Evolutionary conservation across 2,329 filamentous ascomycete genomes (phyloP).

Genomic region (Cladosporium sp.): DNA sequence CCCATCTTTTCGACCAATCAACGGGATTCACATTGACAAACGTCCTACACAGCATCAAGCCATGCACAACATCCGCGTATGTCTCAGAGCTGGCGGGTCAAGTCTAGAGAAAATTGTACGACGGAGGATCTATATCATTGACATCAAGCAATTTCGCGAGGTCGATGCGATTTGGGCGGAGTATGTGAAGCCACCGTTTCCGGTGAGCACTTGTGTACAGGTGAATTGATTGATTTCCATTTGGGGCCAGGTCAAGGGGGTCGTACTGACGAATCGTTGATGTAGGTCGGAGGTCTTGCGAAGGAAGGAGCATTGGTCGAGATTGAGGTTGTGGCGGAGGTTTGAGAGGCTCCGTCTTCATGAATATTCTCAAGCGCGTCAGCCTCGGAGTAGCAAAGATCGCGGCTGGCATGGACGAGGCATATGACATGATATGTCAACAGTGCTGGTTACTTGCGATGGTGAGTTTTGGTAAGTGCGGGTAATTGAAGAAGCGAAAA

Average conservation of each 20-base stretch:
- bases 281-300: conserved; percentile 15
- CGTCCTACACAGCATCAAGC: conserved; percentile 13
- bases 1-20: not conserved
- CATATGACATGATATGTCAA: no score
- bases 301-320: conserved; percentile 21
- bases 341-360: no score
- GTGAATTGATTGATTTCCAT: not conserved
- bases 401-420: no score
- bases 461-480: no score
- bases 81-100: conserved; percentile 17
- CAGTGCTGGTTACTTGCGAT: no score
- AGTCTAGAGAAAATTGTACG: conserved; percentile 16
- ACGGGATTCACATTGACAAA: not conserved
- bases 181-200: conserved; percentile 14
- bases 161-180: conserved; percentile 16
- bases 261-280: not conserved
- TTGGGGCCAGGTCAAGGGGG: no score
- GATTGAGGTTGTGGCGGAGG: conserved; percentile 19
- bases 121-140: conserved; percentile 19
- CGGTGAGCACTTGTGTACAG: conserved; percentile 21
- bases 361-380: no score
- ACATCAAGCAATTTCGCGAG: conserved; percentile 18
- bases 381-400: no score
- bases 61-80: conserved; percentile 18
- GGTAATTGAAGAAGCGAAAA: no score